phyloP scores from a whole-genome alignment of 192 early-diverging fungal species.

The Pilobolus umbonatus region DNA sequence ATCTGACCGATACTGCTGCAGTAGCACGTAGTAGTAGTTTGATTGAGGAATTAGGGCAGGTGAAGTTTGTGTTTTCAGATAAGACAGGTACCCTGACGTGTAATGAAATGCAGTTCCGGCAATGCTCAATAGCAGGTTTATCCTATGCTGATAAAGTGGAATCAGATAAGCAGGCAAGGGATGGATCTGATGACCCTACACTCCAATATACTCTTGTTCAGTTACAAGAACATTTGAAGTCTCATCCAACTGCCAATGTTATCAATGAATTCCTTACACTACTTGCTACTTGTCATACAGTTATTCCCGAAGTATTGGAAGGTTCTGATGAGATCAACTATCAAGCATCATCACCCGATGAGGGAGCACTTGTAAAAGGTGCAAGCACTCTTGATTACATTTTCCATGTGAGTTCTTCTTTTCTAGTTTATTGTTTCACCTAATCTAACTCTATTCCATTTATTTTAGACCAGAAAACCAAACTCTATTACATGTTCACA shows the following conservation, averaged over 20 bases:
- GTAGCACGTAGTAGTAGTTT: conserved; percentile 87
- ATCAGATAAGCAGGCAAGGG: conserved; percentile 81
- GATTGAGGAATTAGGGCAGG: conserved; percentile 92
- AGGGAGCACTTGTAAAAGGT: conserved; percentile 88
- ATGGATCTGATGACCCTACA: conserved; percentile 56
- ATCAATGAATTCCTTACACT: conserved; percentile 89
- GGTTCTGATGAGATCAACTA: conserved; percentile 71
- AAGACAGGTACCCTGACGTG: conserved; percentile 88
- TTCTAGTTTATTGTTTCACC: neutral
- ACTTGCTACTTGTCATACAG: conserved; percentile 94
- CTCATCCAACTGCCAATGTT: conserved; percentile 53
- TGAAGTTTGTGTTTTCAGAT: conserved; percentile 96
- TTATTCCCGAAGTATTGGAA: conserved; percentile 82
- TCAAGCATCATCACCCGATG: conserved; percentile 96
- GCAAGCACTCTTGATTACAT: conserved; percentile 58
- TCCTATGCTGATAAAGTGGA: conserved; percentile 88
- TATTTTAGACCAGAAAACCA: conserved; percentile 46
- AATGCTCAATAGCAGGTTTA: conserved; percentile 88
- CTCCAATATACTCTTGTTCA: conserved; percentile 63
- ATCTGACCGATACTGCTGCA: conserved; percentile 87
- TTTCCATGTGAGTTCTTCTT: conserved; percentile 44
- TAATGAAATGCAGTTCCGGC: conserved; percentile 85
- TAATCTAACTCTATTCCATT: neutral
- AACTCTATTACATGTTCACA: conserved; percentile 49
- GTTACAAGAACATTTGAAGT: conserved; percentile 52